Base-by-base conservation (phyloP, 495 filamentous ascomycete genomes). In the Penicillium pulvis region DNA sequence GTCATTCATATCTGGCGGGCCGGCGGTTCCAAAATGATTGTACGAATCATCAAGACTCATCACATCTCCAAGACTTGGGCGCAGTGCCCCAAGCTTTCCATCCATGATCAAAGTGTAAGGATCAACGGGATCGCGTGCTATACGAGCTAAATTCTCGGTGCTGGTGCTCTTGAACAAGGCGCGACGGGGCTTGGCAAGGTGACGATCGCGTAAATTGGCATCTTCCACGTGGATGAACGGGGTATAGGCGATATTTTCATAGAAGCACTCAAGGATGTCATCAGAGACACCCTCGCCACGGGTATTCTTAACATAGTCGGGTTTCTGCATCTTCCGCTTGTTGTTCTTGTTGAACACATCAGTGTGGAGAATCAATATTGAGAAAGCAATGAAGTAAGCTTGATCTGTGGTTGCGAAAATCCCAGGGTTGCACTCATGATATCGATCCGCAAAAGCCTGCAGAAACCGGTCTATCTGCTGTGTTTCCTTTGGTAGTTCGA, bases 301-400 rank as follows among this genome's bases (percentile, higher is more conserved):
- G 14, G 92, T 94, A 70, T 97, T 98, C 72, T 95, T 98, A 53
- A 97, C 82, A 71, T 99, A 99, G 58, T 98, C 94, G 0, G 81
- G 80, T 63, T 95, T 95, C 69, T 96, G 92, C 94, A 99, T 99
- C 73, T 98, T 99, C 65, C 93, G 85, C 75, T 97, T 98, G 72
- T 98, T 98, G 79, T 97, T 98, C 71, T 93, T 96, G 79, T 99
- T 99, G 84, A 97, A 97, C 11, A 95, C 91, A 69, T 99, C 94
- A 0, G 94, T 97, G 64, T 99, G 94, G 17, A 99, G 79, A 60
- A 99, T 97, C 42, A 99, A 78, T 43, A 98, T 87, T 2, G 95
- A 98, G 66, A 98, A 99, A 16, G 94, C 91, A 62, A 98, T 92
- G 67, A 97, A 96, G 72, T 98, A 97, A 42, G 94, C 92, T 75